Evolutionary conservation across 1,139 yeast species (phyloP).

Genomic region (Debaryomyces sp.): DNA sequence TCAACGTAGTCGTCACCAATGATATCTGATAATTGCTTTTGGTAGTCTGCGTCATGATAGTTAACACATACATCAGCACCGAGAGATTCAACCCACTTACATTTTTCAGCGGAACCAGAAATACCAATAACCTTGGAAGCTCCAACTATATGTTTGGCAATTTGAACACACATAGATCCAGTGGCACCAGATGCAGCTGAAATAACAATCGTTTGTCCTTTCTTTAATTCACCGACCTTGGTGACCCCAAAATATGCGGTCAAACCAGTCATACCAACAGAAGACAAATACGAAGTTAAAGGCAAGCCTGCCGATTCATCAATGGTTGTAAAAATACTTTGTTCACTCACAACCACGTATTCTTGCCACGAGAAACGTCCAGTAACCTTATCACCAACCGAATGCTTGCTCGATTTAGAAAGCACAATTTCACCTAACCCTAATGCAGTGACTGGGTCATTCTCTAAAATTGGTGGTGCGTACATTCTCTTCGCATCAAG

Average conservation of each 20-base stretch:
- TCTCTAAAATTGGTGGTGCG: conserved; percentile 22
- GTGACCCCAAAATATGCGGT: conserved; percentile 34
- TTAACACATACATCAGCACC: conserved; percentile 34
- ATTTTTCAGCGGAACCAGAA: conserved; percentile 33
- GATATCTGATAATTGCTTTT: conserved; percentile 43
- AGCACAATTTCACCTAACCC: conserved; percentile 27
- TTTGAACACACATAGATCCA: conserved; percentile 33
- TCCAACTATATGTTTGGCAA: conserved; percentile 32
- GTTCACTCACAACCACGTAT: conserved; percentile 25
- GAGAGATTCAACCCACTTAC: conserved; percentile 29
- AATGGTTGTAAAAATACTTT: conserved; percentile 24
- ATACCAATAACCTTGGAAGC: conserved; percentile 33
- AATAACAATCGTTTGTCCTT: conserved; percentile 28
- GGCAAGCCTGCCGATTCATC: conserved; percentile 28
- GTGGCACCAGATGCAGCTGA: conserved; percentile 39
- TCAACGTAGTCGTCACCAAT: conserved; percentile 51
- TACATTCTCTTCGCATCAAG: conserved; percentile 22
- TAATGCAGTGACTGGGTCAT: conserved; percentile 21
- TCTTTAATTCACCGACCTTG: conserved; percentile 27
- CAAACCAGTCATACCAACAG: conserved; percentile 38
- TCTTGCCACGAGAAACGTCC: conserved; percentile 35
- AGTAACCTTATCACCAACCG: conserved; percentile 23
- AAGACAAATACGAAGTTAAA: conserved; percentile 44
- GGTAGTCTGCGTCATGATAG: conserved; percentile 35
- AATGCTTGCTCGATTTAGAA: conserved; percentile 24